phyloP scores from a whole-genome alignment of 2,329 filamentous ascomycete species.

The Xylariaceae sp. region DNA sequence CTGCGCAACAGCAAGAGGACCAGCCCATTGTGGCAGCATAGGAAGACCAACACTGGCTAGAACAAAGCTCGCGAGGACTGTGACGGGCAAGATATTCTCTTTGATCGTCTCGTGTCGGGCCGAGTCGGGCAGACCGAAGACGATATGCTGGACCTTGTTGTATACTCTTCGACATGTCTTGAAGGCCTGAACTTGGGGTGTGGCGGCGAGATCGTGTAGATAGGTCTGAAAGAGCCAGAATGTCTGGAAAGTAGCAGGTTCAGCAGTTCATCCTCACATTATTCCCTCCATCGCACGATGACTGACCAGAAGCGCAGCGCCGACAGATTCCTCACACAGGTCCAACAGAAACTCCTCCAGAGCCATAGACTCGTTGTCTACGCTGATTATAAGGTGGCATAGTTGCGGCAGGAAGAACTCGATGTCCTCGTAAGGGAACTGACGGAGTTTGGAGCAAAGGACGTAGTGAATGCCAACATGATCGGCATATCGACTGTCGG shows the following conservation, averaged over 20 bases:
- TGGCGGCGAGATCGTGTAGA: conserved; percentile 72
- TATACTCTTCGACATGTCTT: conserved; percentile 79
- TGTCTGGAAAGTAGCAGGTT: conserved; percentile 50
- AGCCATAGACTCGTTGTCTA: conserved; percentile 89
- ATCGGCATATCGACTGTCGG: conserved; percentile 79
- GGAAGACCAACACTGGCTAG: conserved; percentile 73
- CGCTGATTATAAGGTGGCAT: conserved; percentile 82
- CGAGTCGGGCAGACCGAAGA: conserved; percentile 72
- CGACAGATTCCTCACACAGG: conserved; percentile 82
- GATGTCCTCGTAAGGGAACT: conserved; percentile 86
- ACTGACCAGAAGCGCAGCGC: conserved; percentile 74
- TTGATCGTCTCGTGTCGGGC: conserved; percentile 70
- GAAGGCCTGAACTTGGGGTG: conserved; percentile 72
- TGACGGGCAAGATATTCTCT: conserved; percentile 76
- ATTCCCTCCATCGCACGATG: conserved; percentile 7
- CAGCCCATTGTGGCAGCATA: conserved; percentile 71
- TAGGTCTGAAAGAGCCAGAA: conserved; percentile 91
- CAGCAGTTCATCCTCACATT: conserved; percentile 21
- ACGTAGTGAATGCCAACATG: conserved; percentile 89
- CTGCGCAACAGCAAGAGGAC: conserved; percentile 76
- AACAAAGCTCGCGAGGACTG: conserved; percentile 75
- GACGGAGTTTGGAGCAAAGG: conserved; percentile 81
- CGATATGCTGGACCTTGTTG: conserved; percentile 84
- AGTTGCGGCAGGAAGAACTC: conserved; percentile 88
- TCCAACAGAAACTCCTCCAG: conserved; percentile 84